These are phyloP conservation scores for Backusella australiensis DNA, from an alignment of 192 early-diverging fungal genomes.

Conservation along the genomic window DNA sequence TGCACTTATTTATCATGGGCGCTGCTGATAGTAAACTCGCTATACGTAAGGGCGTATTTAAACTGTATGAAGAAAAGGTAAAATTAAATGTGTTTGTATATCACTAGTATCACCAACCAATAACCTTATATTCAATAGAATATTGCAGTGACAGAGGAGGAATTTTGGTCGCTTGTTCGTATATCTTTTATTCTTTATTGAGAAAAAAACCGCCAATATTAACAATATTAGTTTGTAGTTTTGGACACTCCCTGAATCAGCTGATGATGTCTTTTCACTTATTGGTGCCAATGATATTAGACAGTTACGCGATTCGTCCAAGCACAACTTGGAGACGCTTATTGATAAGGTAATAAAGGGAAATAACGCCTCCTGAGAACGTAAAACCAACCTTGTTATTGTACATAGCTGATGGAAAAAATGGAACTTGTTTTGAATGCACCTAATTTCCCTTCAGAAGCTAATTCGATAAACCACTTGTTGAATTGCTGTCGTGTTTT, in stretches of 20 bases:
- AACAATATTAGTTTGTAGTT: conserved; percentile 45
- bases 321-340: conserved; percentile 76
- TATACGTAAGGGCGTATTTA: conserved; percentile 85
- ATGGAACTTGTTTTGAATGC: conserved; percentile 49
- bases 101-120: not conserved
- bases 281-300: conserved; percentile 83
- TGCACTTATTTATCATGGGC: conserved; percentile 58
- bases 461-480: conserved; percentile 59
- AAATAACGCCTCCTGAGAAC: not conserved
- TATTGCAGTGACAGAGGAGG: conserved; percentile 33
- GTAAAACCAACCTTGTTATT: not conserved
- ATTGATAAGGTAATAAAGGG: conserved; percentile 61
- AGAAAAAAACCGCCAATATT: not conserved
- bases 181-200: not conserved
- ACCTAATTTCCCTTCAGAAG: conserved; percentile 48
- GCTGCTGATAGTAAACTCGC: conserved; percentile 84
- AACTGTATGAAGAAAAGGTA: conserved; percentile 79
- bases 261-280: conserved; percentile 86
- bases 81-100: not conserved
- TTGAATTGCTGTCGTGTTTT: conserved; percentile 83
- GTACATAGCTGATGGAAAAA: conserved; percentile 46
- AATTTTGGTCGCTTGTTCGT: conserved; percentile 49
- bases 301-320: conserved; percentile 67
- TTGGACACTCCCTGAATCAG: conserved; percentile 70
- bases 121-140: conserved; percentile 24